phyloP scores from a whole-genome alignment of 2,329 filamentous ascomycete genomes.

The Alternaria postmessia region DNA sequence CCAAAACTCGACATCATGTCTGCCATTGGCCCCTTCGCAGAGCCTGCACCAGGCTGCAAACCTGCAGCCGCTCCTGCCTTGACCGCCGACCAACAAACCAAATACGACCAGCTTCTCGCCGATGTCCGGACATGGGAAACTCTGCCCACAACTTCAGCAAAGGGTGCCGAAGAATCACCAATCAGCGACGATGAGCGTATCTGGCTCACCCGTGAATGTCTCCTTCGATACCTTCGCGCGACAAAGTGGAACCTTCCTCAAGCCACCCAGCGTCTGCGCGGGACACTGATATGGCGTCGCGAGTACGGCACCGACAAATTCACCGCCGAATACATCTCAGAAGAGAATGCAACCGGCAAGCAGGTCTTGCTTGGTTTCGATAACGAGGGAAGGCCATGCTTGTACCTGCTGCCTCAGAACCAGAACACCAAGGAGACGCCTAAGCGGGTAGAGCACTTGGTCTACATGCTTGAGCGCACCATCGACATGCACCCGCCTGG shows the following conservation, averaged over 20 bases:
- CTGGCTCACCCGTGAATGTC: constrained; percentile 91
- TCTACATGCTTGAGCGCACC: constrained; percentile 93
- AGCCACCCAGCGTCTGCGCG: constrained; percentile 78
- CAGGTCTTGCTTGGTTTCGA: constrained; percentile 91
- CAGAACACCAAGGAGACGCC: constrained; percentile 92
- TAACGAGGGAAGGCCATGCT: constrained; percentile 82
- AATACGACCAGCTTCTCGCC: constrained; percentile 80
- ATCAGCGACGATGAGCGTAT: constrained; percentile 82
- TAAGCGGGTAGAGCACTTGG: constrained; percentile 89
- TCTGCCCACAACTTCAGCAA: constrained; percentile 70
- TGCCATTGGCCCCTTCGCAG: constrained; percentile 43
- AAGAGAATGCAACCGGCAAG: constrained; percentile 97
- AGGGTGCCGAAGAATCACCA: constrained; percentile 65
- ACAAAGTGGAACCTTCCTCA: constrained; percentile 84
- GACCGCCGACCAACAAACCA: constrained; percentile 77
- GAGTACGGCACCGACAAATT: constrained; percentile 82
- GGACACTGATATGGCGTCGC: constrained; percentile 85
- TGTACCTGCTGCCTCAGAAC: constrained; percentile 86
- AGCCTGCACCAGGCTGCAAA: constrained; percentile 60
- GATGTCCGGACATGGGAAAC: constrained; percentile 75
- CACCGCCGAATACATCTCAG: constrained; percentile 85
- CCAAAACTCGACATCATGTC: constrained; percentile 26
- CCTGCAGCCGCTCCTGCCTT: constrained; percentile 67
- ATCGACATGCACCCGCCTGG: constrained; percentile 87
- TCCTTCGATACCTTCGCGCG: constrained; percentile 90